A percentile compares a stretch with the other conserved stretches of the same genome.
Conservation (phyloP, 2,329 filamentous ascomycete genomes). For the Fusarium albosuccineum region DNA sequence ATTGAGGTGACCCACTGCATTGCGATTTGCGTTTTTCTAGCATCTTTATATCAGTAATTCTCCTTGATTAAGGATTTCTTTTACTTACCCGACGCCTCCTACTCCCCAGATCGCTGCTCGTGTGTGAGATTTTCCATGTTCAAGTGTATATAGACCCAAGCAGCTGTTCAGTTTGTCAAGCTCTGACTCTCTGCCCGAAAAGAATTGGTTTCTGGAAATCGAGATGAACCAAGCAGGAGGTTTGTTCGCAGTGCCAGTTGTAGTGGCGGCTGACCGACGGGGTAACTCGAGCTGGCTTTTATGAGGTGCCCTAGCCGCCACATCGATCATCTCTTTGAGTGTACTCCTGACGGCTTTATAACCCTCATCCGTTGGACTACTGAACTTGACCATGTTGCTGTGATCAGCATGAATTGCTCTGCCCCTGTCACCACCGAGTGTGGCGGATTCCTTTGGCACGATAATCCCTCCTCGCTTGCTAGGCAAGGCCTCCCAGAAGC, state of each 20-base stretch:
- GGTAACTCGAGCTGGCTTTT: neutral
- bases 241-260: neutral
- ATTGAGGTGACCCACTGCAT: neutral
- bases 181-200: neutral
- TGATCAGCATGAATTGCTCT: conserved; percentile 2
- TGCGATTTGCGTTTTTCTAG: conserved; percentile 3
- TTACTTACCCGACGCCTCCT: neutral
- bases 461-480: neutral
- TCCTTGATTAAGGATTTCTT: neutral
- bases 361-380: neutral
- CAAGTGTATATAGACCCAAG: neutral
- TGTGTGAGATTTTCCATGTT: neutral
- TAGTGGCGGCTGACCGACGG: neutral
- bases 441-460: neutral
- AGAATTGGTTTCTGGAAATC: neutral
- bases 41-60: neutral
- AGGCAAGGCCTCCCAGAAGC: conserved; percentile 7
- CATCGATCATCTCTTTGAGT: neutral
- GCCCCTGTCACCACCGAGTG: neutral
- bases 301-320: neutral
- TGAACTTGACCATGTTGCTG: neutral
- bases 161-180: neutral
- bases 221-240: neutral
- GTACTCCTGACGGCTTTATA: neutral
- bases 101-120: neutral